Evolutionary conservation across 2,329 filamentous ascomycete genomes (phyloP).

Genomic region (Fusarium nematophilum): DNA sequence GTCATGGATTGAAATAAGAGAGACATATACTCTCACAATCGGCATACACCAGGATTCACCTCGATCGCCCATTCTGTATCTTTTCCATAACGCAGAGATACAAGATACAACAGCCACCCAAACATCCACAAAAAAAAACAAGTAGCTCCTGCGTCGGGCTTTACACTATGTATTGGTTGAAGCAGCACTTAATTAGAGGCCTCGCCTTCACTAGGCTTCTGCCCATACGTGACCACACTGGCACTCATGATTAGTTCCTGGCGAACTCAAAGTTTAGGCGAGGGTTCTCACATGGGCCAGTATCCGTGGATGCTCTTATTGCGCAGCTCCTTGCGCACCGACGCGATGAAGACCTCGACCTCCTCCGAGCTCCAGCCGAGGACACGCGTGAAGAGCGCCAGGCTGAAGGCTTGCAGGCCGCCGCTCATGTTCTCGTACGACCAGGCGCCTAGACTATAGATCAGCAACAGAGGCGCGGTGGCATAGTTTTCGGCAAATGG

Average conservation of each 20-base stretch:
- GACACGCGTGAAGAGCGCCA: conserved; percentile 42
- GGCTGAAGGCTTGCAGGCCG: conserved; percentile 40
- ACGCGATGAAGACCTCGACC: conserved; percentile 38
- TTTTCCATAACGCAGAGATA: too few relatives aligned
- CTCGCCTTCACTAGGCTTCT: conserved; percentile 1
- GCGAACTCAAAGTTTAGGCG: too few relatives aligned
- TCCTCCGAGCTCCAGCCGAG: conserved; percentile 42
- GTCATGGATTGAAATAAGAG: too few relatives aligned
- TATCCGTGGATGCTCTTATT: conserved; percentile 44
- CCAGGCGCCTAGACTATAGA: conserved; percentile 16
- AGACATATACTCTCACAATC: too few relatives aligned
- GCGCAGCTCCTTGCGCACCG: conserved; percentile 41
- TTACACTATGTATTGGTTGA: too few relatives aligned
- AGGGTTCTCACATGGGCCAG: conserved; percentile 36
- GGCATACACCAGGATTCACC: too few relatives aligned
- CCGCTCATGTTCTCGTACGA: conserved; percentile 32
- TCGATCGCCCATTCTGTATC: too few relatives aligned
- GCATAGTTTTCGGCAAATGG: fast-evolving
- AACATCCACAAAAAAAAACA: too few relatives aligned
- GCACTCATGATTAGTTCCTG: neutral
- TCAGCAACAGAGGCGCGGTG: too few relatives aligned
- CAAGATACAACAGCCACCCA: too few relatives aligned
- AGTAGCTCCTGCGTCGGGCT: too few relatives aligned
- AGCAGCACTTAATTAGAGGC: too few relatives aligned
- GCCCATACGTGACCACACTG: neutral